phyloP scores from a whole-genome alignment of 208 protist genomes.

The Trichomonas vaginalis region DNA sequence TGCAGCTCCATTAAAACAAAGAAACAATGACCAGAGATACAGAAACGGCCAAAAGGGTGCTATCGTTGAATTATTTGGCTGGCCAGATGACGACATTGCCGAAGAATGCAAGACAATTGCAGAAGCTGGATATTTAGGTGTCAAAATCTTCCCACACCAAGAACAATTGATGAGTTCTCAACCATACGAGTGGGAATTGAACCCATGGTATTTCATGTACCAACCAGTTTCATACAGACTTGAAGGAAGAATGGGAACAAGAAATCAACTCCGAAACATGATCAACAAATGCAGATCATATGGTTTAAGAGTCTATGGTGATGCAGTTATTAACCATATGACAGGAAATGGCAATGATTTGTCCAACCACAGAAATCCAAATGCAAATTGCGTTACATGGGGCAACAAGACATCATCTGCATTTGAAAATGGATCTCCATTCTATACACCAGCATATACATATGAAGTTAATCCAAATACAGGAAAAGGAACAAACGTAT shows the following conservation, averaged over 20 bases:
- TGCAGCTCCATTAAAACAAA: neutral
- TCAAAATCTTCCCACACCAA: conserved; percentile 45
- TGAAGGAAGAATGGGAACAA: conserved; percentile 38
- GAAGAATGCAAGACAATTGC: neutral
- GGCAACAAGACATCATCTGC: conserved; percentile 29
- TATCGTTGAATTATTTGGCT: conserved; percentile 48
- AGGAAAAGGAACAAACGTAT: conserved; percentile 11
- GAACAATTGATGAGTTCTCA: conserved; percentile 44
- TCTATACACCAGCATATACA: conserved; percentile 39
- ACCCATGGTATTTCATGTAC: conserved; percentile 54
- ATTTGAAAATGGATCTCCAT: conserved; percentile 28
- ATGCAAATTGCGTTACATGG: conserved; percentile 32
- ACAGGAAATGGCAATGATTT: conserved; percentile 45
- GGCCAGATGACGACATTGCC: conserved; percentile 28
- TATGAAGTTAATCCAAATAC: conserved; percentile 36
- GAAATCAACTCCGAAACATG: neutral
- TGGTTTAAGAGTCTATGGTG: conserved; percentile 21
- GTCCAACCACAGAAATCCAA: conserved; percentile 32
- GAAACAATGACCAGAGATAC: conserved; percentile 35
- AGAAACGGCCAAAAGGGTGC: conserved; percentile 48
- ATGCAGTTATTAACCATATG: conserved; percentile 57
- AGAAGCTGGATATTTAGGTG: conserved; percentile 21
- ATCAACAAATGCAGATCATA: neutral
- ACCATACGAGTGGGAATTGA: conserved; percentile 37
- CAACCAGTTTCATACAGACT: conserved; percentile 46